phyloP scores from a whole-genome alignment of 805 yeast genomes.

The Myxozyma mucilagina region DNA sequence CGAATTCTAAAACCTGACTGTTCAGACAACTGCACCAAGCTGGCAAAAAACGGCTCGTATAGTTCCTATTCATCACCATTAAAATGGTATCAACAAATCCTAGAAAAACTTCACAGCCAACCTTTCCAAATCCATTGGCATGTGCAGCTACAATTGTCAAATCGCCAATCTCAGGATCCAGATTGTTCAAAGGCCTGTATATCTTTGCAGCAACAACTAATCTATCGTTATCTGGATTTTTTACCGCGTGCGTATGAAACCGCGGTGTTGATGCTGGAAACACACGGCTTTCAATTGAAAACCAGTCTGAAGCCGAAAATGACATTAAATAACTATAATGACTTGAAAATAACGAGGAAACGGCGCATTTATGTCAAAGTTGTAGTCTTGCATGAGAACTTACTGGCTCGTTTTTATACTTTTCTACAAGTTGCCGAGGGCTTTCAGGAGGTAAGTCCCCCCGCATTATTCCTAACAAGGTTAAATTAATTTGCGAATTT shows the following conservation, averaged over 20 bases:
- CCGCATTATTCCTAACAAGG: too few species aligned
- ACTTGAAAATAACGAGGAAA: too few species aligned
- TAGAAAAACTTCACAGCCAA: background rate
- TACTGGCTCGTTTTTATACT: too few species aligned
- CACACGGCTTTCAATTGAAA: slow-evolving; percentile 2
- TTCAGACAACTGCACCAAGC: background rate
- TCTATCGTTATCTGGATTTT: slow-evolving; percentile 6
- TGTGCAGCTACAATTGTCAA: slow-evolving; percentile 17
- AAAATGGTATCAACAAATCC: background rate
- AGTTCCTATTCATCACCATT: slow-evolving; percentile 7
- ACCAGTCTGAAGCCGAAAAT: background rate
- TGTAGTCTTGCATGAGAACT: too few species aligned
- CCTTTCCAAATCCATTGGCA: slow-evolving; percentile 27
- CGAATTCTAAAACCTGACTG: background rate
- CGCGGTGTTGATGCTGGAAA: slow-evolving; percentile 12
- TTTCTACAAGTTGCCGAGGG: too few species aligned
- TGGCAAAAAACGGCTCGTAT: slow-evolving; percentile 16
- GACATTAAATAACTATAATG: too few species aligned
- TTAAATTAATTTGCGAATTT: too few species aligned
- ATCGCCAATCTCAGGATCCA: slow-evolving; percentile 5
- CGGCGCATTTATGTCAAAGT: too few species aligned
- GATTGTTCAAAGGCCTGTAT: slow-evolving; percentile 12
- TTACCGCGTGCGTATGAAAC: background rate
- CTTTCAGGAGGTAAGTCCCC: too few species aligned
- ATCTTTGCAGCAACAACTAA: slow-evolving; percentile 10